phyloP scores from a whole-genome alignment of 768 basidiomycete species.

The Rhodotorula graminis region DNA sequence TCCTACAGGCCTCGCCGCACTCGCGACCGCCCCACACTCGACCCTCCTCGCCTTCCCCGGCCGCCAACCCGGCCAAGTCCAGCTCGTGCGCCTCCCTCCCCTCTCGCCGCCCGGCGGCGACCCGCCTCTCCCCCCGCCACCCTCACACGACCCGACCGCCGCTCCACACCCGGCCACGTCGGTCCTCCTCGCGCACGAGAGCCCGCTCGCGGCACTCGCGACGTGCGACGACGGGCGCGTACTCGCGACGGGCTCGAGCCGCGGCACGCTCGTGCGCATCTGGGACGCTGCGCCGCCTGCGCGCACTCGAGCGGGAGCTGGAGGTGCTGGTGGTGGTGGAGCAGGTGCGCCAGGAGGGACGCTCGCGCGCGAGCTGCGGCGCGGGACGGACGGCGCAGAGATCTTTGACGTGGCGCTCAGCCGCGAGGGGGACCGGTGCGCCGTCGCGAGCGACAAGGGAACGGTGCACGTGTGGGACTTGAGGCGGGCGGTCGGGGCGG shows the following conservation, averaged over 20 bases:
- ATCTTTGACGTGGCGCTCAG: constrained; percentile 87
- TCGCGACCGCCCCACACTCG: constrained; percentile 70
- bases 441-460: constrained; percentile 93
- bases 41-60: constrained; percentile 83
- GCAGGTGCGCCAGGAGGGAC: constrained; percentile 56
- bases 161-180: constrained; percentile 44
- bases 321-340: too few species aligned
- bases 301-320: too few species aligned
- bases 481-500: constrained; percentile 32
- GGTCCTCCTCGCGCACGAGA: constrained; percentile 77
- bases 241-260: constrained; percentile 74
- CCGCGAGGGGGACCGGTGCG: constrained; percentile 68
- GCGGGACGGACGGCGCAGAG: constrained; percentile 82
- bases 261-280: constrained; percentile 78
- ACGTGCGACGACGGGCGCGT: constrained; percentile 70
- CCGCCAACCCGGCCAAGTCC: constrained; percentile 79
- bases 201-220: constrained; percentile 70
- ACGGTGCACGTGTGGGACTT: constrained; percentile 86
- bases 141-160: constrained; percentile 27
- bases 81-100: constrained; percentile 75
- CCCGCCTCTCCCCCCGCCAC: constrained; percentile 29
- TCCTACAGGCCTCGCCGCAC: constrained; percentile 62
- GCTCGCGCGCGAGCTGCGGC: constrained; percentile 69
- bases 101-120: constrained; percentile 54
- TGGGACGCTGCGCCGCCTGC: constrained; percentile 59